Conservation (phyloP, 495 filamentous ascomycete species). For the Penicillium argentinense region DNA sequence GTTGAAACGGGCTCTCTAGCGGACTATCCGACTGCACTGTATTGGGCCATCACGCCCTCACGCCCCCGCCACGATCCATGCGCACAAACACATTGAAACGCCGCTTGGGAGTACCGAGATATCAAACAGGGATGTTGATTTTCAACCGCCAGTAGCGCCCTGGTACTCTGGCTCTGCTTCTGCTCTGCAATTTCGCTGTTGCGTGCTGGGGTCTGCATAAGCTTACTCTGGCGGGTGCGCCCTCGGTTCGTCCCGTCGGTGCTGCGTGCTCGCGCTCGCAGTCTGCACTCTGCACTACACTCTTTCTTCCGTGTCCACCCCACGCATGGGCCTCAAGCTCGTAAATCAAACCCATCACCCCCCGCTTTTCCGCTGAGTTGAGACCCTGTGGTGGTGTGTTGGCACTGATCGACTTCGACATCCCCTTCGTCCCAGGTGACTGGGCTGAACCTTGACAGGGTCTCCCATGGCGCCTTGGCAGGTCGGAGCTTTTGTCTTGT, state of each 20-base stretch:
- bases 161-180: background rate
- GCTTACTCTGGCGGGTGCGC: conserved; percentile 8
- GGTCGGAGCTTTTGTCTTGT: background rate
- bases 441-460: background rate
- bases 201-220: background rate
- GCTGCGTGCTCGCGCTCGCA: background rate
- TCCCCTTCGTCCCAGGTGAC: too few species aligned
- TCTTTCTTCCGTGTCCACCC: too few species aligned
- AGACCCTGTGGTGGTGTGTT: too few species aligned
- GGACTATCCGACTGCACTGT: background rate
- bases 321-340: background rate
- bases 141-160: too few species aligned
- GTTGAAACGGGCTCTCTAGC: background rate
- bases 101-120: too few species aligned
- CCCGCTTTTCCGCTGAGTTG: too few species aligned
- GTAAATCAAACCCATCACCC: too few species aligned
- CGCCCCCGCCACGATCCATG: background rate
- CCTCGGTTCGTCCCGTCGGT: conserved; percentile 21
- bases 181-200: too few species aligned
- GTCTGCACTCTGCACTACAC: too few species aligned
- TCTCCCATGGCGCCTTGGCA: background rate
- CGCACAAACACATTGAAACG: too few species aligned
- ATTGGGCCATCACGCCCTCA: conserved; percentile 5
- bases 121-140: too few species aligned
- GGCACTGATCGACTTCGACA: too few species aligned